A percentile compares a stretch with the other conserved stretches of the same genome.
These are phyloP conservation scores for Hypsizygus marmoreus DNA, from an alignment of 768 basidiomycete genomes.

Conservation along the genomic window DNA sequence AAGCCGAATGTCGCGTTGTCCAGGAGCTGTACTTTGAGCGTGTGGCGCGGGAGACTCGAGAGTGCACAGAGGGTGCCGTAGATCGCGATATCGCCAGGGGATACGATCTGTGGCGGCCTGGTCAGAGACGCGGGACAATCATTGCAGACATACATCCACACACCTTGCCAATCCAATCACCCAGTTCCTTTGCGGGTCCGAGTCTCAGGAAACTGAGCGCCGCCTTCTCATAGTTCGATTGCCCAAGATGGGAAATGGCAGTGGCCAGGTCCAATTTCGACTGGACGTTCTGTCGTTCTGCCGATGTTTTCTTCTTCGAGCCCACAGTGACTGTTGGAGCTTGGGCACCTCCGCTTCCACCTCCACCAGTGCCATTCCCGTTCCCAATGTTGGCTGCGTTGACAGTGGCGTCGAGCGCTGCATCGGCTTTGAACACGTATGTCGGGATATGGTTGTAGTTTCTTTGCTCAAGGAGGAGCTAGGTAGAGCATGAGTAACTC, in stretches of 20 bases:
- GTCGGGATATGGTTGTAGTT: conserved; percentile 87
- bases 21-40: conserved; percentile 67
- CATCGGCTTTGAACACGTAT: conserved; percentile 97
- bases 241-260: conserved; percentile 74
- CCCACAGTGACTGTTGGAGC: conserved; percentile 24
- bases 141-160: conserved; percentile 6
- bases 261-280: conserved; percentile 82
- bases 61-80: conserved; percentile 86
- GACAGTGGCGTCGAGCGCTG: conserved; percentile 71
- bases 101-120: conserved; percentile 55
- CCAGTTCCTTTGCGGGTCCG: conserved; percentile 64
- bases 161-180: conserved; percentile 79
- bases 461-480: conserved; percentile 85
- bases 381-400: conserved; percentile 30
- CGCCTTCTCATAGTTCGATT: conserved; percentile 78
- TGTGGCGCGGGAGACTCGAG: conserved; percentile 68
- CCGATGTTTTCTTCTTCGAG: conserved; percentile 49
- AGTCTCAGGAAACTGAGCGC: conserved; percentile 72
- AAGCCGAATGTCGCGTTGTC: conserved; percentile 71
- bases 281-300: conserved; percentile 69
- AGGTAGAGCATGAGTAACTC: conserved; percentile 4
- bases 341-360: conserved; percentile 16
- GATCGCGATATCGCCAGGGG: conserved; percentile 83
- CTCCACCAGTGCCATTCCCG: conserved; percentile 16
- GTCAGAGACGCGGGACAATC: conserved; percentile 1